Conservation (phyloP, 345 rosid species). For the Dovyalis caffra region DNA sequence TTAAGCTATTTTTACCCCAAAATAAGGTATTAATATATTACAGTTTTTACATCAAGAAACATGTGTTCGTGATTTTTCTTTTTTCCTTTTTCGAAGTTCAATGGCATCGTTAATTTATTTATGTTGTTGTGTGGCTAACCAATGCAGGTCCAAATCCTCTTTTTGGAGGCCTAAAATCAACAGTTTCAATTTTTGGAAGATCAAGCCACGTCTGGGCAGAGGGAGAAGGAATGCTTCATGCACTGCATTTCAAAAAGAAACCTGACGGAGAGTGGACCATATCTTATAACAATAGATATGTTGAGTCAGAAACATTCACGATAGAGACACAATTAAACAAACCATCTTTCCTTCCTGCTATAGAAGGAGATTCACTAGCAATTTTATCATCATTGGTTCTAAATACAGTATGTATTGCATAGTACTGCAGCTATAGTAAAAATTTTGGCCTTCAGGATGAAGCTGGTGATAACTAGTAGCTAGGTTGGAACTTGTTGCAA, state of each 20-base stretch:
- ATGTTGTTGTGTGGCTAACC: too few species aligned
- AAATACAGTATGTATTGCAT: slow-evolving; percentile 3
- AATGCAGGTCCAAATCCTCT: slow-evolving; percentile 17
- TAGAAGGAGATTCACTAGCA: slow-evolving; percentile 13
- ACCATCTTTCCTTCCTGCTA: slow-evolving; percentile 1
- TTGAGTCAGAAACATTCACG: slow-evolving; percentile 11
- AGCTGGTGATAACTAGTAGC: too few species aligned
- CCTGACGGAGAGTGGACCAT: neutral
- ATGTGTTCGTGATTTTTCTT: too few species aligned
- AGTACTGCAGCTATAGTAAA: too few species aligned
- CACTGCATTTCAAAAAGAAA: slow-evolving; percentile 3
- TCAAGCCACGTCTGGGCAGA: slow-evolving; percentile 14
- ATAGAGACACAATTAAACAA: slow-evolving; percentile 6
- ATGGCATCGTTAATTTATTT: too few species aligned
- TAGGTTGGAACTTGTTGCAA: too few species aligned
- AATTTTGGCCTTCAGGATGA: too few species aligned
- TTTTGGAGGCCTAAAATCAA: slow-evolving; percentile 12
- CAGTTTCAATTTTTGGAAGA: slow-evolving; percentile 1
- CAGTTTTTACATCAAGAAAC: too few species aligned
- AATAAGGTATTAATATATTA: too few species aligned
- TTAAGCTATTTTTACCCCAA: too few species aligned
- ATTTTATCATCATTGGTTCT: neutral
- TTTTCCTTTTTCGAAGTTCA: too few species aligned
- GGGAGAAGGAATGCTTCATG: slow-evolving; percentile 27
- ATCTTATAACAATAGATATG: slow-evolving; percentile 10